These are phyloP conservation scores for Fusarium sarcochroum DNA, from an alignment of 2,329 filamentous ascomycete species.

Conservation along the genomic window DNA sequence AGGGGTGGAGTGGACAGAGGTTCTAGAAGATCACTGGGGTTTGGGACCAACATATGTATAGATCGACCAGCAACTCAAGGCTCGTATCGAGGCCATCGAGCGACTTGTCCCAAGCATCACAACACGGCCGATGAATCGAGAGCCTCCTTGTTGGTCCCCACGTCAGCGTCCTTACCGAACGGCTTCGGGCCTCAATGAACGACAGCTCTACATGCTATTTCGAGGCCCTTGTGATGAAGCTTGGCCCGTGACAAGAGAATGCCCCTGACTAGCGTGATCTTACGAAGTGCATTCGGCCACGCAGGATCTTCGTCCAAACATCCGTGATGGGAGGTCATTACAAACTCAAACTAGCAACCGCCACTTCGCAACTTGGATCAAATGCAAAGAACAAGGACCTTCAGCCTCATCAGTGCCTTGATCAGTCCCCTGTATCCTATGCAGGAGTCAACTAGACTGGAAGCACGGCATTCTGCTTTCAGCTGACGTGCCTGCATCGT, in stretches of 20 bases:
- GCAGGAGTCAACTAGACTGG: constrained; percentile 33
- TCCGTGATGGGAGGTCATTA: constrained; percentile 15
- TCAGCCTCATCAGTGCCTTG: constrained; percentile 31
- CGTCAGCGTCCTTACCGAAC: constrained; percentile 32
- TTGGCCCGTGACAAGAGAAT: constrained; percentile 31
- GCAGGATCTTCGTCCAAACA: constrained; percentile 28
- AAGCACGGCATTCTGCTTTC: constrained; percentile 34
- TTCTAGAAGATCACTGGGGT: constrained; percentile 30
- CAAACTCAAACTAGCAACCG: constrained; percentile 32
- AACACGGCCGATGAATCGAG: constrained; percentile 23
- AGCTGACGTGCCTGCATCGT: constrained; percentile 37
- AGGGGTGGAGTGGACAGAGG: constrained; percentile 16
- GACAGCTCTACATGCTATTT: constrained; percentile 15
- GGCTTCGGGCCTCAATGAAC: constrained; percentile 28
- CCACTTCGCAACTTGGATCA: constrained; percentile 43
- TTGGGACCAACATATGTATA: constrained; percentile 42
- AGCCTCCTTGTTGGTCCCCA: constrained; percentile 23
- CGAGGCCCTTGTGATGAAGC: constrained; percentile 13
- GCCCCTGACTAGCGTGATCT: constrained; percentile 24
- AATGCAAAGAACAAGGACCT: constrained; percentile 14
- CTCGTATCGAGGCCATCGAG: constrained; percentile 26
- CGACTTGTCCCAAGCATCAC: constrained; percentile 22
- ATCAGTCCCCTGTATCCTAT: constrained; percentile 23
- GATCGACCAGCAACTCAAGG: constrained; percentile 6
- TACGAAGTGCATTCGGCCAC: constrained; percentile 27